Conservation (phyloP, 768 basidiomycete species). For the Russula emetica region DNA sequence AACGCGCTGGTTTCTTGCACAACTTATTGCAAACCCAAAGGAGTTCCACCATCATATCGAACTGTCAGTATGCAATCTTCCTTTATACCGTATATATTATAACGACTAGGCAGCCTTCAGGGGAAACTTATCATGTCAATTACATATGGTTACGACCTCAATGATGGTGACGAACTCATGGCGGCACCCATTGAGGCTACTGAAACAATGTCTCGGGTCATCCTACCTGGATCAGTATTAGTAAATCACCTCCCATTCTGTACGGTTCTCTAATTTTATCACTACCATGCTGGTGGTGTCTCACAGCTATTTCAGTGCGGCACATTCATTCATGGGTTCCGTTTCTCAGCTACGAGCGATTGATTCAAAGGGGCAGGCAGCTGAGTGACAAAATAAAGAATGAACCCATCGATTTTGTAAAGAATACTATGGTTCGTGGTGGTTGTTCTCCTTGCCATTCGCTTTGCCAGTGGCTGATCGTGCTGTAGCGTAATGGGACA, state of each 20-base stretch:
- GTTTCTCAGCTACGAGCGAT: neutral
- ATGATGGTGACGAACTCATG: neutral
- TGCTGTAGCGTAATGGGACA: constrained; percentile 4
- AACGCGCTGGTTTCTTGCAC: neutral
- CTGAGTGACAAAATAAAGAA: neutral
- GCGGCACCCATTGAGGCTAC: neutral
- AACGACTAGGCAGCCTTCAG: neutral
- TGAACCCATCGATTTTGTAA: neutral
- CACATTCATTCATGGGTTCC: constrained; percentile 18
- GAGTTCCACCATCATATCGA: constrained; percentile 1
- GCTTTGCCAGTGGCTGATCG: neutral
- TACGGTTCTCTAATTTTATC: neutral
- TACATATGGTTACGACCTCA: constrained; percentile 15
- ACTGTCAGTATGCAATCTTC: neutral
- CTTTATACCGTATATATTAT: neutral
- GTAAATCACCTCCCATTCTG: constrained; percentile 15
- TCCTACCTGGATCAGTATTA: constrained; percentile 12
- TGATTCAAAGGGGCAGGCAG: neutral
- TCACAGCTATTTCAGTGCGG: constrained; percentile 1
- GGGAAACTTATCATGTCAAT: constrained; percentile 10
- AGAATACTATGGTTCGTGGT: constrained; percentile 2
- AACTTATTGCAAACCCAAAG: neutral
- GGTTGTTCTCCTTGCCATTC: neutral
- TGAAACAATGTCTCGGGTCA: neutral
- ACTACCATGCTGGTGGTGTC: neutral